Conservation (phyloP, 75 land plant species). For the Picea glauca region DNA sequence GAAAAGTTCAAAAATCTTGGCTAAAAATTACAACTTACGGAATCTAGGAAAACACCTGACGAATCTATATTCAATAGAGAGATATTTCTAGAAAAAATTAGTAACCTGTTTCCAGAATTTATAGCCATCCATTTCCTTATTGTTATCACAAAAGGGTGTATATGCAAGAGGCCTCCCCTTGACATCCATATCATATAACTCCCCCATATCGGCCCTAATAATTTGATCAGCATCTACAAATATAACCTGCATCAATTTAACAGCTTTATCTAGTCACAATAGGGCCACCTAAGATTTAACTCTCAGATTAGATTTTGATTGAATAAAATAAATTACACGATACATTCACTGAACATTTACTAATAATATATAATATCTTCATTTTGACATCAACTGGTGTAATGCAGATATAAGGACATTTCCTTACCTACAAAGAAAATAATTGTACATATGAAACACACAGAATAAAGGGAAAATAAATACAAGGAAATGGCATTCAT, state of each 20-base stretch:
- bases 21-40: background rate
- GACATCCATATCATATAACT: conserved; percentile 96
- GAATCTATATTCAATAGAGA: background rate
- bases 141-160: conserved; percentile 99
- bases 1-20: background rate
- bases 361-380: background rate
- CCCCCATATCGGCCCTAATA: conserved; percentile 96
- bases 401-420: background rate
- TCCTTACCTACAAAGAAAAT: background rate
- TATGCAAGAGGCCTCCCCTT: conserved; percentile 93
- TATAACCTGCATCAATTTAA: conserved; percentile 69
- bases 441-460: no score
- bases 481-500: background rate
- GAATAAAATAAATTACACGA: background rate
- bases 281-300: background rate
- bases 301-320: background rate
- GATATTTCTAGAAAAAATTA: background rate
- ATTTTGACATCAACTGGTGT: background rate
- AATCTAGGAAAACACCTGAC: background rate
- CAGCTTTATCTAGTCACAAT: background rate
- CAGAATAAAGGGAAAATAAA: background rate
- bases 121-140: conserved; percentile 98
- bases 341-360: background rate
- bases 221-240: conserved; percentile 99
- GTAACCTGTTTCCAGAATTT: conserved; percentile 95